Base-by-base conservation (phyloP, 352 stramenopile genomes). In the Phytophthora niederhauseri region DNA sequence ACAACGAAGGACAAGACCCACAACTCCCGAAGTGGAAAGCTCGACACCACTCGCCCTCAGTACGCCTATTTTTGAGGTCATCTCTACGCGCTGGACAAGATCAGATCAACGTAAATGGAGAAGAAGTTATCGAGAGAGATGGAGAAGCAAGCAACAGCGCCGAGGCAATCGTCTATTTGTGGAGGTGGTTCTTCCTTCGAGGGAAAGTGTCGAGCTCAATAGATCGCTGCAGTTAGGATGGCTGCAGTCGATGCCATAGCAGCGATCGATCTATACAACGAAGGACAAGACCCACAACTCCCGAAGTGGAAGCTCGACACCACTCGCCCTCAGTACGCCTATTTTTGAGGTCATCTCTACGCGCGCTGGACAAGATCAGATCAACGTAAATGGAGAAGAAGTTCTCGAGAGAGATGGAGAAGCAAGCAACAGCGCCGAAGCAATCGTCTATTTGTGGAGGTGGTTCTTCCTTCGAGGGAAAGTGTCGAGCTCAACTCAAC, bases 401-500 rank as follows among this genome's bases (percentile, higher is more conserved):
- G 14, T 20, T 41, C 34, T 15, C 8, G 41, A 57, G 24, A 28
- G 9, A 19, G 28, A 24, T 6, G 49, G 54, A 61, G 24, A 46
- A 22, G 36, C 50, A 68, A 56, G 24, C 43, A 62, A 45, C 14
- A 64, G 62, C 66, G 61, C 71, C 71, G 61, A 77, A n/a, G 38
- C 57, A 60, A 36, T 60, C 41, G 66, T 75, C 50, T 78, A 78
- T 78, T 75, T 66, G 58, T 65, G 66, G 67, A 75, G 54, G 62
- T 66, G 58, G 50, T 72, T 64, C 70, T 75, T 75, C 61, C 66
- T 77, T 75, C 57, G 61, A 77, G 66, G 57, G 67, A 75, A 75
- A 72, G 63, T 58, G 56, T 53, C 45, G 51, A 55, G 66, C 55
- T 31, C 28, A 8, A 31, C 7, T 6, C 6, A 31, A 9, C 28